Evolutionary conservation across 108 stramenopile genomes (phyloP), one percentile per base, ranked within the genome.

Genomic region (Discostella stelligeroides): DNA sequence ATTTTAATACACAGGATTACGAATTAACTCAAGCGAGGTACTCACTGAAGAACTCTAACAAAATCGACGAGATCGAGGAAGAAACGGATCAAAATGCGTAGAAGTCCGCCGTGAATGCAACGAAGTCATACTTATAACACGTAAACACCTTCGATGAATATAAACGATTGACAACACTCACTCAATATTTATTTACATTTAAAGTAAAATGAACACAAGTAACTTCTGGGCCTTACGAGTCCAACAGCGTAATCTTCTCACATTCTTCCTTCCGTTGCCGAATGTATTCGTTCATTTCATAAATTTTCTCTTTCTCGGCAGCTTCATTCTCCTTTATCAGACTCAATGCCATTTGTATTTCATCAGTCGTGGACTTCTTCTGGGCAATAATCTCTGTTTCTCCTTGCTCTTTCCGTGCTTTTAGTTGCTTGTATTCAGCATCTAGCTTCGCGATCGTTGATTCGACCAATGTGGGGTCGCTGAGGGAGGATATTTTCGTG

Each of bases 391-490:
- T 79, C 30, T 88, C 88, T 61, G 87, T 84, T 51, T 76, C 59
- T 45, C 88, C 56, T 46, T 80, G 73, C 12, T 64, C 34, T 38
- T 77, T 76, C 24, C 84, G 58, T 15, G 74, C 70, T 65, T 87
- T 80, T 15, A 95, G 72, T 40, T 87, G 80, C 15, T 81, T 47
- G 65, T 81, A 85, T 50, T 86, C 84, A 2, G 79, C 79, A 38
- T 90, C 68, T 54, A 57, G 76, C 17, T 70, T 68, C 18, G 81
- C 76, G 60, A 95, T 83, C 9, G 86, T 82, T 38, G 86, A 83
- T 70, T 92, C 90, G 10, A 91, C 72, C 27, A 84, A 80, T 20
- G 85, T 70, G 15, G 91, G 94, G 69, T 92, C 89, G 23, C 88
- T 84, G 50, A 92, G 83, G 38, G 90, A 75, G 13, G 76, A 76